Base-by-base conservation (phyloP, 2,329 filamentous ascomycete genomes). In the Neofusicoccum umdonicola region DNA sequence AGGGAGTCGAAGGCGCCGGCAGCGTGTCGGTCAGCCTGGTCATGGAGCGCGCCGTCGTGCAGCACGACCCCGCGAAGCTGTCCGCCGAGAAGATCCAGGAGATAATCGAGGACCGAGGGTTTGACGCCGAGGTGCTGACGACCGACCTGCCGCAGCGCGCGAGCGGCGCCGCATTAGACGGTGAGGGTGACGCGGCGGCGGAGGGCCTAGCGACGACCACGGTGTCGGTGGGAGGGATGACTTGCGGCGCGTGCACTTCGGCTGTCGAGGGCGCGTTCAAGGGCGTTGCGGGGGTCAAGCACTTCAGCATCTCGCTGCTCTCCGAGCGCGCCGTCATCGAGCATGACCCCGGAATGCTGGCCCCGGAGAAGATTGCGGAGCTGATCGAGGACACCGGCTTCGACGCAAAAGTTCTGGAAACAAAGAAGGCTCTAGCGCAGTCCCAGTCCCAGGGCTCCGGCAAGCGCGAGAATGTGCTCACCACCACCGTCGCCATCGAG, bases 31-130 rank as follows among this genome's bases (percentile, higher is more conserved):
- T 99, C 71, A 97, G 92, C 75, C 82, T 99, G 71, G 90, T 97
- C 64, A 96, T 97, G 88, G 93, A 97, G 78, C 88, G 94, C 66
- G 95, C 94, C n/a, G 93, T 98, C 47, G 84, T 98, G 41, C 90
- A 93, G 78, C 95, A 99, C 79, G 90, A 98, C 77, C 87, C 92
- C 1, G 80, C 84, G 63, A 84, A 86, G 61, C 85, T 98, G 62
- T 81, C 91, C 13, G 85, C 92, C 66, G 90, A 93, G 42, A 81
- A 89, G 69, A 85, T 98, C 66, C 87, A 87, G 74, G 92, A 96
- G 69, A 92, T 90, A 41, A 95, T 97, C 69, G 92, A 97, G 72
- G 93, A 96, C 76, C 86, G 92, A 66, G 93, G 93, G 0, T 98
- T 98, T 75, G 94, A 97, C 72, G 93, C 93, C 44, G 87, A 93